Conservation (phyloP, 306 rosid species). For the Begonia loranthoides region DNA sequence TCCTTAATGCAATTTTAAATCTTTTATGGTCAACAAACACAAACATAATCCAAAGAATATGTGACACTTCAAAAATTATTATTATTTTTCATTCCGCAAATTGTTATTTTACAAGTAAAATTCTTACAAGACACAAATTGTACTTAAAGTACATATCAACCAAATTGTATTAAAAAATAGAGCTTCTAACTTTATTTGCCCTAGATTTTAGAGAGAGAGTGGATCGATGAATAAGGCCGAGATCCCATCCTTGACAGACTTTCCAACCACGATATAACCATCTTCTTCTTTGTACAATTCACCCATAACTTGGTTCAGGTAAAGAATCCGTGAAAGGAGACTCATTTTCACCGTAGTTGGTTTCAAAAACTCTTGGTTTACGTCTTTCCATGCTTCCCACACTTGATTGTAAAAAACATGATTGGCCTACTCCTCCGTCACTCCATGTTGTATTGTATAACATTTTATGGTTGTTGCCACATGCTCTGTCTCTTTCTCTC, state of each 20-base stretch:
- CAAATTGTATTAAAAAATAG: too few relatives aligned
- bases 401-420: background rate
- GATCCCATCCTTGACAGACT: background rate
- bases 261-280: background rate
- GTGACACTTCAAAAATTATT: too few relatives aligned
- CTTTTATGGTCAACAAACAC: too few relatives aligned
- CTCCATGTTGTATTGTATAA: constrained; percentile 1
- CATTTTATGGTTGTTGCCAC: background rate
- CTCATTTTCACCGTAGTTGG: background rate
- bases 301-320: background rate
- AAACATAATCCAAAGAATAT: too few relatives aligned
- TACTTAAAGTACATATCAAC: too few relatives aligned
- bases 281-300: background rate
- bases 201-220: too few relatives aligned
- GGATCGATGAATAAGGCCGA: background rate
- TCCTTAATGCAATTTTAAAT: too few relatives aligned
- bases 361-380: constrained; percentile 8
- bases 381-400: constrained; percentile 9
- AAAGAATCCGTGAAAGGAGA: background rate
- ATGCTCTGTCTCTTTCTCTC: constrained; percentile 1
- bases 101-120: too few relatives aligned
- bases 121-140: too few relatives aligned
- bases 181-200: too few relatives aligned
- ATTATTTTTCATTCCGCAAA: too few relatives aligned
- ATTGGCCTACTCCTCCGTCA: background rate